Conservation (phyloP, 1,284 basidiomycete genomes). For the Microbotryum scabiosae region DNA sequence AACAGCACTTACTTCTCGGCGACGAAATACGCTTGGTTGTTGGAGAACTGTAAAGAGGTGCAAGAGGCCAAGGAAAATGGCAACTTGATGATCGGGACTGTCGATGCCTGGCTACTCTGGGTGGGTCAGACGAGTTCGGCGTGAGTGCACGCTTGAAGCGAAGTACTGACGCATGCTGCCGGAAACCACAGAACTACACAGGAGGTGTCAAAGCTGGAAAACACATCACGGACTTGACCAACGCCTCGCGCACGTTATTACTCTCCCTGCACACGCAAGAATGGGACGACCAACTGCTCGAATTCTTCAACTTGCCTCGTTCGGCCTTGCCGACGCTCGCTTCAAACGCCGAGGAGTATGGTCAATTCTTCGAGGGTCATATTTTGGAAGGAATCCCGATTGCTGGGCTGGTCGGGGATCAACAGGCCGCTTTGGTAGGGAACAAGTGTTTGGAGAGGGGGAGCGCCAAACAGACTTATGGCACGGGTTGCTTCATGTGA, state of each 20-base stretch:
- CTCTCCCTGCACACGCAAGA: slow-evolving; percentile 71
- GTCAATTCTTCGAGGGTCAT: slow-evolving; percentile 51
- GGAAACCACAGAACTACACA: slow-evolving; percentile 60
- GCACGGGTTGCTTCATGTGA: slow-evolving; percentile 85
- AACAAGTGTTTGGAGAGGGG: slow-evolving; percentile 72
- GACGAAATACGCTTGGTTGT: slow-evolving; percentile 94
- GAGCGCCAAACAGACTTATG: slow-evolving; percentile 42
- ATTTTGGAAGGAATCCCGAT: slow-evolving; percentile 70
- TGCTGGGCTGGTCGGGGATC: slow-evolving; percentile 88
- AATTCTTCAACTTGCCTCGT: slow-evolving; percentile 75
- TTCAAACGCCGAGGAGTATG: slow-evolving; percentile 87
- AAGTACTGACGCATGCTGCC: no score
- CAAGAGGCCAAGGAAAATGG: slow-evolving; percentile 69
- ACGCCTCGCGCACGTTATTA: slow-evolving; percentile 90
- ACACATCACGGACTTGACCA: slow-evolving; percentile 93
- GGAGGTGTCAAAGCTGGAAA: slow-evolving; percentile 58
- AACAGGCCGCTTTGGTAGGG: slow-evolving; percentile 91
- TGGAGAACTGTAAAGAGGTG: slow-evolving; percentile 77
- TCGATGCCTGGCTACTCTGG: slow-evolving; percentile 93
- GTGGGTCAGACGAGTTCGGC: slow-evolving; percentile 46
- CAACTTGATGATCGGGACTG: slow-evolving; percentile 81
- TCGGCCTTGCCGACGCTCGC: slow-evolving; percentile 80
- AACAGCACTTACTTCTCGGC: slow-evolving; percentile 81
- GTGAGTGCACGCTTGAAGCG: no score
- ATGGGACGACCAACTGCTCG: slow-evolving; percentile 75